Base-by-base conservation (phyloP, 148 eudicot genomes). In the Agrostemma githago region DNA sequence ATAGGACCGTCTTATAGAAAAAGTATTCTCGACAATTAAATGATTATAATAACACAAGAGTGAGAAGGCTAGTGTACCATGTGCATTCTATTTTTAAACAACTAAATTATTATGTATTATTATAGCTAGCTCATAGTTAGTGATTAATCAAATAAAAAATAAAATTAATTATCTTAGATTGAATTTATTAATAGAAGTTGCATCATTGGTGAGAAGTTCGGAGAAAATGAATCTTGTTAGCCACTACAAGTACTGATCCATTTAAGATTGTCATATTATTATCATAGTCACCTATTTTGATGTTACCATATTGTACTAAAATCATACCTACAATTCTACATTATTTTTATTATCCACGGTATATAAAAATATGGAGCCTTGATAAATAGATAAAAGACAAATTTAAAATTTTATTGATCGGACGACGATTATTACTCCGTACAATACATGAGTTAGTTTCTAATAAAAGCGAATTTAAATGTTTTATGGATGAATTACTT, bases 41-140 rank as follows among this genome's bases (percentile, higher is more conserved):
- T 26, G 34, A 26, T 26, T 26, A 3, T 56, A 53, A 5, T 20
- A 76, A 21, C 10, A 73, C 10, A 73, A 37, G 57, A 39, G 41
- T 74, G 75, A 62, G 6, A 21, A 75, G 71, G 82, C 41, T 51
- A 70, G 72, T 79, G 59, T 75, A 38, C 71, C 79, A 79, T 79
- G 82, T 79, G 82, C 56, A 58, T 44, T 75, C 65, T 56, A 70
- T 74, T 71, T 70, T 74, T 42, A 70, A 58, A 65, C 34, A 71
- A 74, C 74, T 54, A 73, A 72, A 37, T n/a, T 19, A 56, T 40
- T 68, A 19, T 66, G 53, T 17, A 68, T 20, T 44, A 26, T 19
- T 51, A 6, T 37, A 39, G 14, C 2, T 46, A 26, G 34, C 44
- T 51, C 11, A 12, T 12, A 64, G 14, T 14, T 41, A 66, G 16